Percentiles rank a stretch among this genome's conserved stretches.
Conservation (phyloP, 1,139 yeast genomes). For the Nakaseomyces delphensis region DNA sequence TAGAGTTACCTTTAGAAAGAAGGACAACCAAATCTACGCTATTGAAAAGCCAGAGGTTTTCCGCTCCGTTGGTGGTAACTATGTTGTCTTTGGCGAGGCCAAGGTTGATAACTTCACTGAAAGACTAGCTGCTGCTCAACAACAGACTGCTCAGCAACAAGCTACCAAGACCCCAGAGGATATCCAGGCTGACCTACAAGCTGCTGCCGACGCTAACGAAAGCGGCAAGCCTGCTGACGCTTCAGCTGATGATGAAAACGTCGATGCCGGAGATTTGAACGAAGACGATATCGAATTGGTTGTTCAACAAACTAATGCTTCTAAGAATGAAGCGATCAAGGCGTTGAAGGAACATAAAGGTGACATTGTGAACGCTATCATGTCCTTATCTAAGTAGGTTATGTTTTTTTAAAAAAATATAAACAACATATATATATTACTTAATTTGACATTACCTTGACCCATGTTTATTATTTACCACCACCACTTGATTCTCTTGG, state of each 20-base stretch:
- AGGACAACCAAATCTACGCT: slow-evolving; percentile 87
- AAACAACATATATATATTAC: slow-evolving; percentile 3
- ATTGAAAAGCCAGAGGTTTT: slow-evolving; percentile 92
- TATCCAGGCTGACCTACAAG: slow-evolving; percentile 85
- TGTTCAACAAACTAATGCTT: slow-evolving; percentile 80
- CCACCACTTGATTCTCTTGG: slow-evolving; percentile 3
- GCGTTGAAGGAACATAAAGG: slow-evolving; percentile 85
- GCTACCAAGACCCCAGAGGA: slow-evolving; percentile 34
- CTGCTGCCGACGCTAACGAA: slow-evolving; percentile 48
- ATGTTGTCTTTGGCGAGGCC: slow-evolving; percentile 96
- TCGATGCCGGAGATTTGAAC: slow-evolving; percentile 73
- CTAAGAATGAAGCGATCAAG: slow-evolving; percentile 83
- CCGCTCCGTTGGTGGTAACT: slow-evolving; percentile 90
- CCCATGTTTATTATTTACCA: no score
- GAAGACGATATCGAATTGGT: slow-evolving; percentile 74
- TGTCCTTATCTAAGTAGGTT: slow-evolving; percentile 55
- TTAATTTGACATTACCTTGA: no score
- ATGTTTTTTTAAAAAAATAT: neutral
- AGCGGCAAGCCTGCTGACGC: slow-evolving; percentile 29
- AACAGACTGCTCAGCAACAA: slow-evolving; percentile 40
- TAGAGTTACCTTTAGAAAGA: slow-evolving; percentile 94
- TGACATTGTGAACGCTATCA: slow-evolving; percentile 92
- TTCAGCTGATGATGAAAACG: slow-evolving; percentile 43
- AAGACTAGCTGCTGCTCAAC: slow-evolving; percentile 71
- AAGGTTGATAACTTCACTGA: slow-evolving; percentile 86